These are phyloP conservation scores for Ananas comosus DNA, from an alignment of 176 grass and related monocot genomes.

Conservation along the genomic window DNA sequence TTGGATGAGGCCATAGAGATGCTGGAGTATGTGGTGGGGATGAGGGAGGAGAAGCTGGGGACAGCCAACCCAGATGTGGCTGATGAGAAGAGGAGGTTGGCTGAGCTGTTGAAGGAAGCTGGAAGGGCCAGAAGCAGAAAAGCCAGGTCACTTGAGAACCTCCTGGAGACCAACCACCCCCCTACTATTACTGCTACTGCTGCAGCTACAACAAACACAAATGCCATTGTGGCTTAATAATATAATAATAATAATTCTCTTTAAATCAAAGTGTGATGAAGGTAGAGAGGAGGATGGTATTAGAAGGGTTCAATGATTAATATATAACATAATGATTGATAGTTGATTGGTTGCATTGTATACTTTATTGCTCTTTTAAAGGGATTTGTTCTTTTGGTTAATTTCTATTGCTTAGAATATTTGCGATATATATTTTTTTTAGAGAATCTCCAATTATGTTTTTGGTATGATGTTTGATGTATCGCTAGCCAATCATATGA, in stretches of 20 bases:
- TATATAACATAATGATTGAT: not conserved
- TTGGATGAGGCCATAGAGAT: conserved; percentile 87
- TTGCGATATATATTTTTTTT: too few species aligned
- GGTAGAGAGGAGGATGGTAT: not conserved
- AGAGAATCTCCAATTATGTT: too few species aligned
- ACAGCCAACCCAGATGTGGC: conserved; percentile 89
- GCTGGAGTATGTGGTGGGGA: conserved; percentile 75
- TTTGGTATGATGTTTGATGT: too few species aligned
- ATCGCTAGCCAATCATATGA: too few species aligned
- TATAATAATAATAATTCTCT: not conserved
- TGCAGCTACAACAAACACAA: conserved; percentile 24
- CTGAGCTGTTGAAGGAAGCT: conserved; percentile 79
- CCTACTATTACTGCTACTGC: not conserved
- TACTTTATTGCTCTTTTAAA: not conserved
- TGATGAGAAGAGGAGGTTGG: conserved; percentile 85
- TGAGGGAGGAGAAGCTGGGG: conserved; percentile 89
- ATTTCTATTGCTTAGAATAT: too few species aligned
- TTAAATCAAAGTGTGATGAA: not conserved
- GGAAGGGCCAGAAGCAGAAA: conserved; percentile 81
- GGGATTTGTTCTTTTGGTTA: too few species aligned
- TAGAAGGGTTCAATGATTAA: not conserved
- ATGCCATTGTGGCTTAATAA: conserved; percentile 32
- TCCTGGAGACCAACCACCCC: conserved; percentile 65
- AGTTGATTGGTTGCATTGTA: not conserved
- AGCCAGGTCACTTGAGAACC: conserved; percentile 61